A percentile compares a stretch with the other conserved stretches of the same genome.
Evolutionary conservation across 148 eudicot genomes (phyloP).

Genomic region (Chenopodium berlandieri): DNA sequence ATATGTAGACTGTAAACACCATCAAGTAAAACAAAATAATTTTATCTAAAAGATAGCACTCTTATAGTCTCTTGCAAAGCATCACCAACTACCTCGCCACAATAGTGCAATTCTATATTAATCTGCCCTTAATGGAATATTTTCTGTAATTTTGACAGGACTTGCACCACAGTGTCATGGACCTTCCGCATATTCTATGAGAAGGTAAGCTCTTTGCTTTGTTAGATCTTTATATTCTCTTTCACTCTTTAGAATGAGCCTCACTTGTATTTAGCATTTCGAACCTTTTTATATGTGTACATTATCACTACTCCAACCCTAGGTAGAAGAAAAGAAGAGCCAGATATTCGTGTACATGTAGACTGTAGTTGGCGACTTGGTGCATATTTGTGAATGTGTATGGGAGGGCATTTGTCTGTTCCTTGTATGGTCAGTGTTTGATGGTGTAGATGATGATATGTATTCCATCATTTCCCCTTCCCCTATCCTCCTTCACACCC

Average conservation of each 20-base stretch:
- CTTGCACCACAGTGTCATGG: conserved; percentile 97
- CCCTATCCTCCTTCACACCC: neutral
- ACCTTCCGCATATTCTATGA: conserved; percentile 96
- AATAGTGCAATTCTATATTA: neutral
- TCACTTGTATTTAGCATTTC: neutral
- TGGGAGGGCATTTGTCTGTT: neutral
- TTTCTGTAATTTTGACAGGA: conserved; percentile 45
- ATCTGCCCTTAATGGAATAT: neutral
- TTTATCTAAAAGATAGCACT: too few relatives aligned
- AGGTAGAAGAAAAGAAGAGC: neutral
- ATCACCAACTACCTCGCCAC: neutral
- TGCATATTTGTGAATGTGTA: neutral
- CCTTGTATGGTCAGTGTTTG: neutral
- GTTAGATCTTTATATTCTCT: neutral
- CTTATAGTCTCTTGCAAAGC: too few relatives aligned
- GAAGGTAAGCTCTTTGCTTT: conserved; percentile 52
- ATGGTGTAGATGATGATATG: neutral
- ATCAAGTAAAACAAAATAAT: too few relatives aligned
- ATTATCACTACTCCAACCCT: neutral
- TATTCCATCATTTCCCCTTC: neutral
- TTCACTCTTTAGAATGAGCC: neutral
- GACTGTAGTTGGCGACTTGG: neutral
- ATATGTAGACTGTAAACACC: too few relatives aligned
- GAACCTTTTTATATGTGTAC: neutral
- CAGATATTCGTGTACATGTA: neutral